These are phyloP conservation scores for Panicum hallii DNA, from an alignment of 202 grass and related monocot species.

Conservation along the genomic window DNA sequence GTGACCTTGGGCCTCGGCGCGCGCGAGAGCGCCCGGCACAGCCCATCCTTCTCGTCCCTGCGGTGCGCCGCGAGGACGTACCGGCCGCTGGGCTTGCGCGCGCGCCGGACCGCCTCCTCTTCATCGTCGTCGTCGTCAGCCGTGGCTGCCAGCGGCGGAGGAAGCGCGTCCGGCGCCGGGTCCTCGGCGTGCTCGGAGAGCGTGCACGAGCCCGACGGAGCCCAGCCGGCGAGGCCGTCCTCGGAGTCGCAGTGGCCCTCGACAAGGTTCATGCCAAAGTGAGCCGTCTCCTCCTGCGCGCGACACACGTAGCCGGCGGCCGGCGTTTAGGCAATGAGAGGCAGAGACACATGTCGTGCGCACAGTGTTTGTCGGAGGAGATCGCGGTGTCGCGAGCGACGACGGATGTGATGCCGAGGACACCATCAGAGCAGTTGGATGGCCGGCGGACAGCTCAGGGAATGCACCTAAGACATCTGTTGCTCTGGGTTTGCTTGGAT, in stretches of 20 bases:
- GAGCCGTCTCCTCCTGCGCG: conserved; percentile 20
- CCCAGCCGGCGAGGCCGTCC: conserved; percentile 53
- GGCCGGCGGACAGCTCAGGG: conserved; percentile 27
- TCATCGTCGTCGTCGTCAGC: not conserved
- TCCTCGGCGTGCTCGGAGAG: conserved; percentile 50
- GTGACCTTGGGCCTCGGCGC: conserved; percentile 44
- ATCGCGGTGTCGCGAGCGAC: not conserved
- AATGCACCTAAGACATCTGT: conserved; percentile 31
- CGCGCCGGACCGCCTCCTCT: not conserved
- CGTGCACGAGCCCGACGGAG: conserved; percentile 49
- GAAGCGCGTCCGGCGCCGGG: not conserved
- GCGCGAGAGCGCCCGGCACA: conserved; percentile 28
- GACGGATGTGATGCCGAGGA: not conserved
- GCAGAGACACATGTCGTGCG: not conserved
- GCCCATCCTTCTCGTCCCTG: conserved; percentile 39
- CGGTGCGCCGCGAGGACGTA: conserved; percentile 50
- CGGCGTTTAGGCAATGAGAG: not conserved
- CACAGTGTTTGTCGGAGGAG: not conserved
- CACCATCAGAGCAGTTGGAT: conserved; percentile 15
- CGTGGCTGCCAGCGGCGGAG: not conserved
- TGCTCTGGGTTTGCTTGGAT: conserved; percentile 9
- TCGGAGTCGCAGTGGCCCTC: not conserved
- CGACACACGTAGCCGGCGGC: not conserved
- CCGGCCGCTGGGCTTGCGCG: conserved; percentile 36
- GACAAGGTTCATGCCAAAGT: conserved; percentile 25